Conservation (phyloP, 2,329 filamentous ascomycete genomes). For the Cercospora sp. region DNA sequence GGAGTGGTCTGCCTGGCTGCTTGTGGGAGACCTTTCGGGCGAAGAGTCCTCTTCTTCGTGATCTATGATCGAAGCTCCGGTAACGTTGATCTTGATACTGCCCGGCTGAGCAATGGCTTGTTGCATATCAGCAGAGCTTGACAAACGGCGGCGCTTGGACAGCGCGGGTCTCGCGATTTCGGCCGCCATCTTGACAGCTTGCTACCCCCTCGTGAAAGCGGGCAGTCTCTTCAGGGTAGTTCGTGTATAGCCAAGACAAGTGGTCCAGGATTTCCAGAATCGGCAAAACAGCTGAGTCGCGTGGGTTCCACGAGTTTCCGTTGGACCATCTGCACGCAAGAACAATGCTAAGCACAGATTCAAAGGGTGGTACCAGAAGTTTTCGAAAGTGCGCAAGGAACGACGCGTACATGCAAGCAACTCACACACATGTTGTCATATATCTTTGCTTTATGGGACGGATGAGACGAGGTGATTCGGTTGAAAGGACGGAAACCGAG, state of each 20-base stretch:
- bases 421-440: constrained; percentile 8
- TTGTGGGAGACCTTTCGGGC: constrained; percentile 44
- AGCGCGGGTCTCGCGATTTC: constrained; percentile 14
- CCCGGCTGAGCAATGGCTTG: constrained; percentile 60
- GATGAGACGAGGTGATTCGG: constrained; percentile 9
- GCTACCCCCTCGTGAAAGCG: not conserved
- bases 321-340: not conserved
- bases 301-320: constrained; percentile 7
- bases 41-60: constrained; percentile 56
- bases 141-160: constrained; percentile 29
- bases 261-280: constrained; percentile 7
- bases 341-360: not conserved
- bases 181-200: constrained; percentile 16
- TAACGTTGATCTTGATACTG: constrained; percentile 89
- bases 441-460: constrained; percentile 6
- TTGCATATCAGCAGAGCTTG: constrained; percentile 47
- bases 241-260: constrained; percentile 6
- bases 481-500: constrained; percentile 11
- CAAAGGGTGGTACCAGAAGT: not conserved
- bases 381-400: not conserved
- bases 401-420: not conserved
- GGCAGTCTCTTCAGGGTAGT: not conserved
- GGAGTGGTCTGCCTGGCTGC: constrained; percentile 36
- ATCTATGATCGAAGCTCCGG: constrained; percentile 94
- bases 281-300: constrained; percentile 11